Base-by-base conservation (phyloP, 2,329 filamentous ascomycete genomes). In the Hawksworthiomyces lignivorus region DNA sequence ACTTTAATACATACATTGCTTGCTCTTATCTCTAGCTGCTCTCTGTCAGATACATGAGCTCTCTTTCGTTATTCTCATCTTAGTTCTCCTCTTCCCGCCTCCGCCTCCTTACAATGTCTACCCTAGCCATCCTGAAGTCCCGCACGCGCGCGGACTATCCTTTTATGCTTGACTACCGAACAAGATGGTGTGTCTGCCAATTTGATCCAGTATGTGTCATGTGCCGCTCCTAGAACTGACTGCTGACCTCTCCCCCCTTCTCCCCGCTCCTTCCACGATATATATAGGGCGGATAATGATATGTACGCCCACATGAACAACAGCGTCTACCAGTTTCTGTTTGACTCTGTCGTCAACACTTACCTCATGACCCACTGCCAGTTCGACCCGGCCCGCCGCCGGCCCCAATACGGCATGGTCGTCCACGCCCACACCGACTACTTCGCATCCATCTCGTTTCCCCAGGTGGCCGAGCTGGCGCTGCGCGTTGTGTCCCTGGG, bases 261-360 rank as follows among this genome's bases (percentile, higher is more conserved):
- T 32, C 34, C 21, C 8, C 4, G 1, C n/a, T n/a, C n/a, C n/a
- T n/a, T n/a, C n/a, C n/a, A n/a, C n/a, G n/a, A n/a, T n/a, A n/a
- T n/a, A n/a, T n/a, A n/a, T 47, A 89, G 87, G 87, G 81, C 78
- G 60, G 88, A 95, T 63, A 94, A 94, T 58, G 88, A 95, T 66
- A 92, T 94, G 85, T 95, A 92, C 62, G 75, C 86, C 47, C 90
- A 97, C 59, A 79, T 94, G 71, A 95, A 95, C 66, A 95, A 94
- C 58, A 84, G 81, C 30, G 73, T 92, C 41, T 95, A 95, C 63
- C 85, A 85, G 54, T 82, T 84, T 48, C 72, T 94, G 73, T 81
- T 94, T 61, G 90, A 97, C 66, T 89, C 86, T 1, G 77, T 94
- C 45, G 80, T 94, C 58, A 97, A 96, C 62, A 75, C 82, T 36